Evolutionary conservation across 345 rosid genomes (phyloP).

Genomic region (Populus davidiana): DNA sequence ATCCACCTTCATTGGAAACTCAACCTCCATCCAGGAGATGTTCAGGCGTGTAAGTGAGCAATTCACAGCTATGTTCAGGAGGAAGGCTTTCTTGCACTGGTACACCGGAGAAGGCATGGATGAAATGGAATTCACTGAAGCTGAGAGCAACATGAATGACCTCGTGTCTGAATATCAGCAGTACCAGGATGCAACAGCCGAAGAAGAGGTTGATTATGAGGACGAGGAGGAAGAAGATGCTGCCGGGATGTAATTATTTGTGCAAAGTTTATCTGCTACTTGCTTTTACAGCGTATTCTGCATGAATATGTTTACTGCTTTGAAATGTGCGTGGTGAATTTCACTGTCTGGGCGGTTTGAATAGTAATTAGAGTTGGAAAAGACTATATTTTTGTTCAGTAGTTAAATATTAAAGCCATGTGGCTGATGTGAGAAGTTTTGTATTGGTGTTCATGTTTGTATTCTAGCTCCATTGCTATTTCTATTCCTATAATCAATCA

Average conservation of each 20-base stretch:
- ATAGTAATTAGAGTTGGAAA: not conserved
- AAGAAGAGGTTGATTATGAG: slow-evolving; percentile 15
- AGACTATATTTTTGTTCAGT: not conserved
- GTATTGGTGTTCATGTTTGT: not conserved
- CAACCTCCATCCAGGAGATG: not conserved
- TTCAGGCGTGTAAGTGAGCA: not conserved
- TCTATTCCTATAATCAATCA: not conserved
- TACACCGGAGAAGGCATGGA: slow-evolving; percentile 23
- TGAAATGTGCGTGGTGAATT: not conserved
- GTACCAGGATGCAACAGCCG: slow-evolving; percentile 25
- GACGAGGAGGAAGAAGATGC: slow-evolving; percentile 22
- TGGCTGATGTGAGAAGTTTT: not conserved
- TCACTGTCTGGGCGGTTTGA: not conserved
- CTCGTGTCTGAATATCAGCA: slow-evolving; percentile 25
- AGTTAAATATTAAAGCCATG: not conserved
- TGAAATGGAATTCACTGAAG: slow-evolving; percentile 23
- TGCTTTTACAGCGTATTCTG: not conserved
- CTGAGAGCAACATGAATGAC: slow-evolving; percentile 23
- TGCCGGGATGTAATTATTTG: not conserved
- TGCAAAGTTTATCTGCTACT: not conserved
- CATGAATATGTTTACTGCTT: not conserved
- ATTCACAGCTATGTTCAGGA: not conserved
- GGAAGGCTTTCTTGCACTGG: slow-evolving; percentile 25
- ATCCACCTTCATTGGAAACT: not conserved
- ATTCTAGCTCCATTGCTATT: too few species aligned